Evolutionary conservation across 306 rosid species (phyloP).

Genomic region (Prosopis cineraria): DNA sequence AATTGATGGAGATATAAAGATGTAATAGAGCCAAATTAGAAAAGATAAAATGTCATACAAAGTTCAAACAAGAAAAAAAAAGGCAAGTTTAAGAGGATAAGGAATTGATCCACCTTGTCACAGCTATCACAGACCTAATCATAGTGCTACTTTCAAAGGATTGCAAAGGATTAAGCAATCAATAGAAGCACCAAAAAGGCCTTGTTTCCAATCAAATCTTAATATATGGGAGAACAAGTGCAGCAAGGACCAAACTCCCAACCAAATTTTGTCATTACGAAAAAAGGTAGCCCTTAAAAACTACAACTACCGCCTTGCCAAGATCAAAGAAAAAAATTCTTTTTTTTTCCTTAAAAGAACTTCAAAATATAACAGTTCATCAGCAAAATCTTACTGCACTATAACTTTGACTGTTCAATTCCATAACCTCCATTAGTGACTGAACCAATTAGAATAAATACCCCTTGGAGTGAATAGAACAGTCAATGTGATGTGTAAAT

Average conservation of each 20-base stretch:
- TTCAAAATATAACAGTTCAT: no score
- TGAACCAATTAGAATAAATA: no score
- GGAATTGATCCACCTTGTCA: background rate
- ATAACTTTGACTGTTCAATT: no score
- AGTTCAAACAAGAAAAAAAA: background rate
- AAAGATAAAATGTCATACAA: background rate
- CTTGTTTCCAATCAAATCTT: no score
- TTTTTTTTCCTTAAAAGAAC: no score
- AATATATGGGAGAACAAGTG: background rate
- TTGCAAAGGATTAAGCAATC: background rate
- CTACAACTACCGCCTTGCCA: background rate
- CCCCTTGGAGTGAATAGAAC: no score
- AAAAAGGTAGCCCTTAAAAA: background rate
- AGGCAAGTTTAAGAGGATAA: background rate
- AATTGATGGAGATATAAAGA: slow-evolving; percentile 11
- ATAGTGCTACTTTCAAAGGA: background rate
- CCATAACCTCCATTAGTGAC: no score
- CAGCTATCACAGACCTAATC: no score
- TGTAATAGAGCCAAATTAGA: background rate
- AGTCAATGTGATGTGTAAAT: no score
- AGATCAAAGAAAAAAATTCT: background rate
- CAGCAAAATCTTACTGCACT: no score
- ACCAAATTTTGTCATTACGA: background rate
- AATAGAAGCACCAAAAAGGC: background rate
- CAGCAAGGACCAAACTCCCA: no score